Conservation (phyloP, 2,329 filamentous ascomycete species). For the Sodiomyces alkalinus region DNA sequence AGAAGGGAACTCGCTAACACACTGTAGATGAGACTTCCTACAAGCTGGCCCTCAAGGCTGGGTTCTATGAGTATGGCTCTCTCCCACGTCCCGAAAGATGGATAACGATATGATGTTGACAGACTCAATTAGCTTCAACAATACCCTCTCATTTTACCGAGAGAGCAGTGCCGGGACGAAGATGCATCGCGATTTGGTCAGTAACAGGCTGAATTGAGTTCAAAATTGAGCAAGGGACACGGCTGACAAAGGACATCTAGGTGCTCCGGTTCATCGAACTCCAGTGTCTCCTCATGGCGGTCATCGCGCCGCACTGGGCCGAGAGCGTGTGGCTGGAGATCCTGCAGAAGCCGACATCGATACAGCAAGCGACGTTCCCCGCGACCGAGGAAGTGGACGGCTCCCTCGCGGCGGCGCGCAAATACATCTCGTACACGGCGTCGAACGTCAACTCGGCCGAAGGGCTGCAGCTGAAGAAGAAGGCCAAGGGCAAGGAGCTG, state of each 20-base stretch:
- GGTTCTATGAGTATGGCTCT: conserved; percentile 31
- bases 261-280: conserved; percentile 72
- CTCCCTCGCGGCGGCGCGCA: conserved; percentile 58
- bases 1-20: no score
- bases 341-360: conserved; percentile 56
- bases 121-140: conserved; percentile 38
- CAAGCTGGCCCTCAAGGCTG: conserved; percentile 72
- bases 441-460: conserved; percentile 79
- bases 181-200: conserved; percentile 74
- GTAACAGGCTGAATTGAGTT: no score
- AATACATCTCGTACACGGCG: conserved; percentile 64
- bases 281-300: conserved; percentile 67
- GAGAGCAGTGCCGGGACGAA: conserved; percentile 67
- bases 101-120: no score
- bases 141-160: conserved; percentile 79
- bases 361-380: conserved; percentile 71
- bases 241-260: no score
- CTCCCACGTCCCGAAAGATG: background rate
- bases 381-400: conserved; percentile 49
- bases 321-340: conserved; percentile 93
- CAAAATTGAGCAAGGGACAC: no score
- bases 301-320: conserved; percentile 83
- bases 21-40: conserved; percentile 6
- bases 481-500: conserved; percentile 79
- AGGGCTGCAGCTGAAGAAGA: conserved; percentile 68